phyloP scores from a whole-genome alignment of 148 eudicot genomes.

The Arbutus unedo region DNA sequence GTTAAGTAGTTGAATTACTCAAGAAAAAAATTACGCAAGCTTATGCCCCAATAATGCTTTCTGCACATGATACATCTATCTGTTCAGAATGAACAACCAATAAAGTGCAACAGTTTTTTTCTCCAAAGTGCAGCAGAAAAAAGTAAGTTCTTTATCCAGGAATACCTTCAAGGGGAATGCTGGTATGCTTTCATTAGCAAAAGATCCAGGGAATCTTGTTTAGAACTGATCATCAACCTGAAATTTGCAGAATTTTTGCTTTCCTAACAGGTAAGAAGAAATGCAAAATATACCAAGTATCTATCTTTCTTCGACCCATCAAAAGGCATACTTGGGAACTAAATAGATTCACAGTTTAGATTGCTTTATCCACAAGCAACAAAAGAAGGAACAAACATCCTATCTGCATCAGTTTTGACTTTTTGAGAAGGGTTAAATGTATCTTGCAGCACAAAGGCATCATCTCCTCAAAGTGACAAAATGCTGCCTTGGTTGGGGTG shows the following conservation, averaged over 20 bases:
- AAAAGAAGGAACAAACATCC: neutral
- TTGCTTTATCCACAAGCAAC: neutral
- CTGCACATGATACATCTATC: neutral
- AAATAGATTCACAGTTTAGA: neutral
- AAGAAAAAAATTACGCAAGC: no score
- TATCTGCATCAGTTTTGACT: neutral
- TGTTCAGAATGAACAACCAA: neutral
- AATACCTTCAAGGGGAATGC: neutral
- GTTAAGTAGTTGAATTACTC: neutral
- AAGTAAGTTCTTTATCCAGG: neutral
- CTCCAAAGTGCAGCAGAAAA: neutral
- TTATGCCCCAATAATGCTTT: no score
- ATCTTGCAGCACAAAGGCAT: neutral
- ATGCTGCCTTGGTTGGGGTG: neutral
- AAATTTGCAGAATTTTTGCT: neutral
- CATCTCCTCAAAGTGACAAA: neutral
- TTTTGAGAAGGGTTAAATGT: neutral
- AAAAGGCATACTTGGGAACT: neutral
- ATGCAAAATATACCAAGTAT: neutral
- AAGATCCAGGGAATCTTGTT: neutral
- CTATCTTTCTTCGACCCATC: neutral
- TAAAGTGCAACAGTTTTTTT: neutral
- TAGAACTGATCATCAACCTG: neutral
- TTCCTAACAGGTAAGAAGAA: no score
- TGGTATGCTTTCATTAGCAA: neutral